Conservation (phyloP, 148 eudicot genomes). For the Talinum fruticosum region DNA sequence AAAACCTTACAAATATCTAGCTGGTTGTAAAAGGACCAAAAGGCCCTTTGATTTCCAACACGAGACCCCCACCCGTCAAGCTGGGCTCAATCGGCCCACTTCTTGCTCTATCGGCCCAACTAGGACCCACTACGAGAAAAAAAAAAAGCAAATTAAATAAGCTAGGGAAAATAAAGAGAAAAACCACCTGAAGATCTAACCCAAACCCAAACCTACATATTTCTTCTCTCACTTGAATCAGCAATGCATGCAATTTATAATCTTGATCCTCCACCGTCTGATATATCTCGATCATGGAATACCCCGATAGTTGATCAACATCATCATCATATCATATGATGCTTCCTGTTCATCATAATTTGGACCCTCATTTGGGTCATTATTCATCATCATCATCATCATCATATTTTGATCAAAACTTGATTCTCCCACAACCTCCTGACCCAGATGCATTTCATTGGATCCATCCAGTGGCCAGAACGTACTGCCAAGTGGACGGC, state of each 20-base stretch:
- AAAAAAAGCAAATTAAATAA: background rate
- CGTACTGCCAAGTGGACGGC: background rate
- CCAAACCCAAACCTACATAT: background rate
- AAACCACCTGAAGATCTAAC: background rate
- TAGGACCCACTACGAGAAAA: too few relatives aligned
- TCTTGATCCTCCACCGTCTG: background rate
- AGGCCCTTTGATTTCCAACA: too few relatives aligned
- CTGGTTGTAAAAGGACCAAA: too few relatives aligned
- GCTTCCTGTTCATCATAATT: background rate
- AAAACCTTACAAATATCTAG: too few relatives aligned
- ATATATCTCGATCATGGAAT: background rate
- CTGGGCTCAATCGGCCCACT: too few relatives aligned
- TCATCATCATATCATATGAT: background rate
- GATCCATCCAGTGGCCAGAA: background rate
- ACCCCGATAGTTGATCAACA: background rate
- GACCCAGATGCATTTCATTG: background rate
- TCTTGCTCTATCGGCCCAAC: too few relatives aligned
- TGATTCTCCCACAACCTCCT: background rate
- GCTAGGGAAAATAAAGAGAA: too few relatives aligned
- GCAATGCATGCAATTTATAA: too few relatives aligned
- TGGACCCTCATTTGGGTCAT: too few relatives aligned
- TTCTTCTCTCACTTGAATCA: background rate
- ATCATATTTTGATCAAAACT: too few relatives aligned
- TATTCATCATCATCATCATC: too few relatives aligned
- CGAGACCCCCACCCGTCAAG: too few relatives aligned